Conservation (phyloP, 1,284 basidiomycete genomes). For the Ganoderma boninense region DNA sequence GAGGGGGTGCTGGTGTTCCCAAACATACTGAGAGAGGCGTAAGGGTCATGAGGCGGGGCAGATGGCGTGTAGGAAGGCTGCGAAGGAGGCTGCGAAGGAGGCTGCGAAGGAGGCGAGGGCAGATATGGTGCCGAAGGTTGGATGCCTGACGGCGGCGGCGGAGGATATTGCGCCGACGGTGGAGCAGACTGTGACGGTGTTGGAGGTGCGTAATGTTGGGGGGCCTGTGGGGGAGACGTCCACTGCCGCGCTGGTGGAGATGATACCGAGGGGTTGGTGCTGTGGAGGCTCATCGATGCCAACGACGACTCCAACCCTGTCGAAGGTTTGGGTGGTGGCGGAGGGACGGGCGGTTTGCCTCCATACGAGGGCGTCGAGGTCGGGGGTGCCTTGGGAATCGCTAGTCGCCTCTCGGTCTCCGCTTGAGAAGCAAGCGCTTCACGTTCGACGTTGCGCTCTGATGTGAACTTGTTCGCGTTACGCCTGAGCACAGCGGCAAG, state of each 20-base stretch:
- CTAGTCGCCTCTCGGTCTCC: slow-evolving; percentile 74
- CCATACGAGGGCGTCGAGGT: slow-evolving; percentile 52
- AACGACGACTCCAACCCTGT: slow-evolving; percentile 56
- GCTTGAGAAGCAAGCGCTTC: slow-evolving; percentile 73
- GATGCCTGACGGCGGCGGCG: slow-evolving; percentile 26
- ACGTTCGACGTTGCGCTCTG: slow-evolving; percentile 75
- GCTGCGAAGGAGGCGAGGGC: slow-evolving; percentile 46
- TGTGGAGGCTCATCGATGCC: slow-evolving; percentile 58
- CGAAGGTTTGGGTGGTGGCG: slow-evolving; percentile 51
- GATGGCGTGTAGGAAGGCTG: slow-evolving; percentile 43
- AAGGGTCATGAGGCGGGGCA: slow-evolving; percentile 55
- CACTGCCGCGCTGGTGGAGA: slow-evolving; percentile 45
- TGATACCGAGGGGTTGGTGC: slow-evolving; percentile 42
- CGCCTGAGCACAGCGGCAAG: slow-evolving; percentile 68
- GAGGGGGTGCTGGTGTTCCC: slow-evolving; percentile 32
- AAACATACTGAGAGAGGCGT: slow-evolving; percentile 59
- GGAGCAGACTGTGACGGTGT: slow-evolving; percentile 35
- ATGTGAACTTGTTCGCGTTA: slow-evolving; percentile 71
- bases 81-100: slow-evolving; percentile 35
- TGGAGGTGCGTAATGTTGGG: slow-evolving; percentile 39
- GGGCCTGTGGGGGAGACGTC: slow-evolving; percentile 34
- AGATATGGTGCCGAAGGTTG: slow-evolving; percentile 38
- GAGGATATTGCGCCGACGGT: slow-evolving; percentile 37
- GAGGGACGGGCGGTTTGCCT: slow-evolving; percentile 58
- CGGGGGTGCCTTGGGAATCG: slow-evolving; percentile 42